Percentiles rank a stretch among this genome's conserved stretches.
phyloP scores from a whole-genome alignment of 2,329 filamentous ascomycete species.

The Teratosphaeria gauchensis region DNA sequence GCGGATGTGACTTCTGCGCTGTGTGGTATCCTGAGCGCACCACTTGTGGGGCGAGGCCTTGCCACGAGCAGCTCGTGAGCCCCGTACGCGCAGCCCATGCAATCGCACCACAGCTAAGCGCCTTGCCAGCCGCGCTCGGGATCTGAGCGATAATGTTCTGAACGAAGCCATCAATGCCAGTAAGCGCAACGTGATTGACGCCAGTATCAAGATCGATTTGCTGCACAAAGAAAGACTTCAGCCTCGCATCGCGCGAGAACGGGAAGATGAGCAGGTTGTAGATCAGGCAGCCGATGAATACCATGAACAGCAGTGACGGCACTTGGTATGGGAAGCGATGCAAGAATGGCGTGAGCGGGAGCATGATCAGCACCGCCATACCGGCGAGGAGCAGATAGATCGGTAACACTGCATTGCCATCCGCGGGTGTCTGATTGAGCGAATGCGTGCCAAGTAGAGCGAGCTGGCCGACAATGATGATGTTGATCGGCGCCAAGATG shows the following conservation, averaged over 20 bases:
- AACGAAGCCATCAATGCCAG: constrained; percentile 59
- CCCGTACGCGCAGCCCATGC: constrained; percentile 37
- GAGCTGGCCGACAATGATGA: constrained; percentile 69
- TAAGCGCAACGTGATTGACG: constrained; percentile 59
- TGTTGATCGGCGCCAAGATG: constrained; percentile 63
- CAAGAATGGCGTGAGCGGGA: constrained; percentile 73
- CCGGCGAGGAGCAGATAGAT: constrained; percentile 62
- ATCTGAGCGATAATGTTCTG: constrained; percentile 56
- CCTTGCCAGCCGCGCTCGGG: constrained; percentile 58
- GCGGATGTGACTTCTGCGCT: background rate
- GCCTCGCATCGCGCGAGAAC: constrained; percentile 66
- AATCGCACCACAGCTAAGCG: constrained; percentile 31
- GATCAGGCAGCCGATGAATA: constrained; percentile 66
- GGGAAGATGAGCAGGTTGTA: constrained; percentile 86
- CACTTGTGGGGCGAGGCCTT: constrained; percentile 57
- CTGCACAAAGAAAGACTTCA: constrained; percentile 85
- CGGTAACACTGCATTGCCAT: constrained; percentile 63
- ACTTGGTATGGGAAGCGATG: constrained; percentile 79
- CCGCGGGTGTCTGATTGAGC: constrained; percentile 70
- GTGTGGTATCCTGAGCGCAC: constrained; percentile 28
- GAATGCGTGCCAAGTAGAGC: constrained; percentile 63
- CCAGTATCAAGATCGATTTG: constrained; percentile 63
- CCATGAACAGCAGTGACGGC: constrained; percentile 62
- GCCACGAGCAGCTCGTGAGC: constrained; percentile 60
- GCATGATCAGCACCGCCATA: constrained; percentile 60